Evolutionary conservation across 2,329 filamentous ascomycete genomes (phyloP).

Genomic region (Xylariaceae sp.): DNA sequence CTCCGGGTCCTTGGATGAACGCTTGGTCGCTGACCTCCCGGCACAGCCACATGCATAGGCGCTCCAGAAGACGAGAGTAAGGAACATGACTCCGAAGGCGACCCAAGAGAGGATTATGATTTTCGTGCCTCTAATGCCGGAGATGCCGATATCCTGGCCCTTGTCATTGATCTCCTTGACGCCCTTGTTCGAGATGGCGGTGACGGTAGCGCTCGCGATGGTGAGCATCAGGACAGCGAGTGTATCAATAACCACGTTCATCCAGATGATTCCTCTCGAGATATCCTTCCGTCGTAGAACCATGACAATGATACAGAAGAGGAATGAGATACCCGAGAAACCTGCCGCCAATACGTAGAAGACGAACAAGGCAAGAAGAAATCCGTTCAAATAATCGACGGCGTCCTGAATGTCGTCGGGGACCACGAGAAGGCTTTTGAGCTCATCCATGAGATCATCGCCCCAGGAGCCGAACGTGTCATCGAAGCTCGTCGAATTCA

Average conservation of each 20-base stretch:
- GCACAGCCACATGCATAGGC: neutral
- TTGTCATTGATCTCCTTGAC: conserved; percentile 37
- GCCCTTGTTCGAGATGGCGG: conserved; percentile 39
- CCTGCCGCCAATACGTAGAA: conserved; percentile 42
- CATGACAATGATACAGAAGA: conserved; percentile 33
- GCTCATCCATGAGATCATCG: conserved; percentile 19
- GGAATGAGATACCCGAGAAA: conserved; percentile 39
- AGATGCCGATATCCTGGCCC: conserved; percentile 41
- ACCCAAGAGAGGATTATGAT: conserved; percentile 45
- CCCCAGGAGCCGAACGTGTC: conserved; percentile 35
- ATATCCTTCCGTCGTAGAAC: conserved; percentile 10
- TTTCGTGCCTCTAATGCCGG: conserved; percentile 37
- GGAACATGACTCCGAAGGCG: conserved; percentile 40
- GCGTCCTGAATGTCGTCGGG: conserved; percentile 40
- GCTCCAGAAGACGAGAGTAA: conserved; percentile 37
- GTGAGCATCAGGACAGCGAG: conserved; percentile 34
- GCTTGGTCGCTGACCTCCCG: too few relatives aligned
- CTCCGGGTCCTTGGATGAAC: too few relatives aligned
- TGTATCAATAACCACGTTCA: conserved; percentile 34
- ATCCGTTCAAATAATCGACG: conserved; percentile 45
- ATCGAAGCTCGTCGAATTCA: conserved; percentile 38
- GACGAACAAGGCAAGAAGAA: conserved; percentile 44
- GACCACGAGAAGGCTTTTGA: conserved; percentile 23
- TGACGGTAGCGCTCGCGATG: conserved; percentile 39
- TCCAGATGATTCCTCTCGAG: conserved; percentile 19